phyloP scores from a whole-genome alignment of 106 monocot genomes.

The Iris macrosiphon region DNA sequence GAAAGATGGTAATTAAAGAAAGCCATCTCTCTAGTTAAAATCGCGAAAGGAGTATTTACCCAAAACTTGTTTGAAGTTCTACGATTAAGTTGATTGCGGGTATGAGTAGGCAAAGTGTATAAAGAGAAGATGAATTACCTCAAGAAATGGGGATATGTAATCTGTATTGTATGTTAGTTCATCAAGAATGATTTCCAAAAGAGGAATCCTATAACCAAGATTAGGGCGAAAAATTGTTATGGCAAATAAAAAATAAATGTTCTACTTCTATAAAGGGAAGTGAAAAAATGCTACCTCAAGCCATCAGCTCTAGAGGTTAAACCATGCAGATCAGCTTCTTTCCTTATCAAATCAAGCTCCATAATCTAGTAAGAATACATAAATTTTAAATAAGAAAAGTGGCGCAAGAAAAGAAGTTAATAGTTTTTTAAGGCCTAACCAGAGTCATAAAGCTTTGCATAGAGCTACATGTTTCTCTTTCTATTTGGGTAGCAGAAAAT shows the following conservation, averaged over 20 bases:
- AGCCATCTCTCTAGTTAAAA: no score
- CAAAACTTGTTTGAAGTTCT: no score
- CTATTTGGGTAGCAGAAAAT: slow-evolving; percentile 30
- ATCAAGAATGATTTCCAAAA: slow-evolving; percentile 79
- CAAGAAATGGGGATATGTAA: slow-evolving; percentile 57
- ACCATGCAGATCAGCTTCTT: slow-evolving; percentile 63
- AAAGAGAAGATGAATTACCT: no score
- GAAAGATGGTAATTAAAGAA: no score
- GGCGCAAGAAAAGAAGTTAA: not conserved
- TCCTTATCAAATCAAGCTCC: slow-evolving; percentile 62
- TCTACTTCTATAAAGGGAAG: not conserved
- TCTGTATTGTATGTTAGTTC: slow-evolving; percentile 70
- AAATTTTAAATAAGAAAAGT: slow-evolving; percentile 1
- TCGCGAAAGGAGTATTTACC: no score
- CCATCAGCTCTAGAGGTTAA: slow-evolving; percentile 66
- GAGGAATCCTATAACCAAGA: slow-evolving; percentile 37
- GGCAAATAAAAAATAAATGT: not conserved
- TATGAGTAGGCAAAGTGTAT: no score
- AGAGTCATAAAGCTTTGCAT: slow-evolving; percentile 49
- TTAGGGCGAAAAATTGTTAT: not conserved
- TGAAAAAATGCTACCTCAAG: slow-evolving; percentile 36
- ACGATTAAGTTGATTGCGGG: no score
- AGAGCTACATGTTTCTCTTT: slow-evolving; percentile 28
- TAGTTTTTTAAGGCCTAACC: slow-evolving; percentile 35
- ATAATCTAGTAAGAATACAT: slow-evolving; percentile 47